phyloP scores from a whole-genome alignment of 495 filamentous ascomycete species.

The Ramalina peruviana region DNA sequence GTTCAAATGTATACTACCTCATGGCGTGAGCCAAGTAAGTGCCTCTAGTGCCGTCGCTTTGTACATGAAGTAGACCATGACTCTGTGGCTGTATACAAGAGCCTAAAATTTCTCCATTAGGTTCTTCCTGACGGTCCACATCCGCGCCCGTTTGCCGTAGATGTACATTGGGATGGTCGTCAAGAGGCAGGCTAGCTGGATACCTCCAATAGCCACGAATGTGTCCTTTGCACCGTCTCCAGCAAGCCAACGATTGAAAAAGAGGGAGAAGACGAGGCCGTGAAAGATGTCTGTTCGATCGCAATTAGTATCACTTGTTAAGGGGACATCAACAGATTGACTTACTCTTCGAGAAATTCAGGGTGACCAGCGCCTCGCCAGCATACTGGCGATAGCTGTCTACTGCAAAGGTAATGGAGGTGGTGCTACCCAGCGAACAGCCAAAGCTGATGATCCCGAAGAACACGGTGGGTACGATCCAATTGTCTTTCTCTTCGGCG shows the following conservation, averaged over 20 bases:
- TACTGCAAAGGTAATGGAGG: conserved; percentile 85
- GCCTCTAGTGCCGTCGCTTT: too few relatives aligned
- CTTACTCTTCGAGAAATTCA: conserved; percentile 85
- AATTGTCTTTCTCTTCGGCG: conserved; percentile 54
- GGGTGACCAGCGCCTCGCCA: conserved; percentile 83
- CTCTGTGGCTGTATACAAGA: not conserved
- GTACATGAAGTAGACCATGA: not conserved
- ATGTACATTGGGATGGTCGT: conserved; percentile 91
- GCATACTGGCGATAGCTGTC: conserved; percentile 92
- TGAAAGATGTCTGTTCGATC: conserved; percentile 56
- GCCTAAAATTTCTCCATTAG: conserved; percentile 75
- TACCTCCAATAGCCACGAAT: conserved; percentile 71
- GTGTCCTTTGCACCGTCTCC: conserved; percentile 61
- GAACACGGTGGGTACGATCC: conserved; percentile 89
- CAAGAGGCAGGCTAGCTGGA: conserved; percentile 62
- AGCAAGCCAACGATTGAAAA: conserved; percentile 77
- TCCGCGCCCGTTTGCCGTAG: conserved; percentile 82
- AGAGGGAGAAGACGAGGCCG: conserved; percentile 78
- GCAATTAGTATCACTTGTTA: not conserved
- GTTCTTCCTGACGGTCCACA: conserved; percentile 87
- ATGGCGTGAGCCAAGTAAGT: too few relatives aligned
- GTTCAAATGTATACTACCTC: too few relatives aligned
- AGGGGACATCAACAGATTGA: conserved; percentile 3
- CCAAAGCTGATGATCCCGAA: conserved; percentile 90
- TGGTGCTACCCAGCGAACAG: conserved; percentile 84